A percentile compares a stretch with the other conserved stretches of the same genome.
Conservation (phyloP, 192 early-diverging fungal genomes). For the Rhizophagus clarus region DNA sequence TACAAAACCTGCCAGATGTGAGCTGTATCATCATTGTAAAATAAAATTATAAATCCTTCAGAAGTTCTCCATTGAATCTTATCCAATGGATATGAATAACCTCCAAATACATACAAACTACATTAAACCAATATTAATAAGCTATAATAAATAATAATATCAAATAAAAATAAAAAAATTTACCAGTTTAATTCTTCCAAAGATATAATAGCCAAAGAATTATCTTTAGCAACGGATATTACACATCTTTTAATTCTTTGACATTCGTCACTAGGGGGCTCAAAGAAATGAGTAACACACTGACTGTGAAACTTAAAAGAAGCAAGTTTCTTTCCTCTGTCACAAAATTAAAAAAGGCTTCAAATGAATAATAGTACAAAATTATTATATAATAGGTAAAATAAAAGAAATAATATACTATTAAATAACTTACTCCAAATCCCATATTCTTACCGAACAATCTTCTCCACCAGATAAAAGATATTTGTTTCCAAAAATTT, state of each 20-base stretch:
- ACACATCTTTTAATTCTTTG: slow-evolving; percentile 48
- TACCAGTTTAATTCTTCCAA: slow-evolving; percentile 76
- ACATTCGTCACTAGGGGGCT: slow-evolving; percentile 54
- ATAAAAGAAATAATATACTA: neutral
- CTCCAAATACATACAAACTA: slow-evolving; percentile 65
- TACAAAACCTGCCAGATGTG: slow-evolving; percentile 77
- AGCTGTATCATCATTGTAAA: slow-evolving; percentile 61
- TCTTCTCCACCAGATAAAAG: slow-evolving; percentile 69
- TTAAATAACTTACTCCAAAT: slow-evolving; percentile 58
- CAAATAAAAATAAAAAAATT: neutral
- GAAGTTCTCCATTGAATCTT: slow-evolving; percentile 66
- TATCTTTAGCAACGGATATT: slow-evolving; percentile 68
- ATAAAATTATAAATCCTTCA: slow-evolving; percentile 69
- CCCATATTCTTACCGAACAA: slow-evolving; percentile 75
- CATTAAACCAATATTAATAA: neutral
- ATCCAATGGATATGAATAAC: slow-evolving; percentile 54
- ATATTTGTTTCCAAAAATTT: slow-evolving; percentile 45
- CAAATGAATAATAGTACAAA: slow-evolving; percentile 10
- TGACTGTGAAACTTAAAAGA: slow-evolving; percentile 60
- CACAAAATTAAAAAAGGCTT: neutral
- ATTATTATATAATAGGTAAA: neutral
- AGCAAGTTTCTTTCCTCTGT: slow-evolving; percentile 53
- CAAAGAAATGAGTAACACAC: slow-evolving; percentile 51
- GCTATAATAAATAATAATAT: slow-evolving; percentile 15
- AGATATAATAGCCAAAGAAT: slow-evolving; percentile 71